Evolutionary conservation across 768 basidiomycete species (phyloP), one percentile per base, ranked within the genome.

Genomic region (Pseudohyphozyma bogoriensis): DNA sequence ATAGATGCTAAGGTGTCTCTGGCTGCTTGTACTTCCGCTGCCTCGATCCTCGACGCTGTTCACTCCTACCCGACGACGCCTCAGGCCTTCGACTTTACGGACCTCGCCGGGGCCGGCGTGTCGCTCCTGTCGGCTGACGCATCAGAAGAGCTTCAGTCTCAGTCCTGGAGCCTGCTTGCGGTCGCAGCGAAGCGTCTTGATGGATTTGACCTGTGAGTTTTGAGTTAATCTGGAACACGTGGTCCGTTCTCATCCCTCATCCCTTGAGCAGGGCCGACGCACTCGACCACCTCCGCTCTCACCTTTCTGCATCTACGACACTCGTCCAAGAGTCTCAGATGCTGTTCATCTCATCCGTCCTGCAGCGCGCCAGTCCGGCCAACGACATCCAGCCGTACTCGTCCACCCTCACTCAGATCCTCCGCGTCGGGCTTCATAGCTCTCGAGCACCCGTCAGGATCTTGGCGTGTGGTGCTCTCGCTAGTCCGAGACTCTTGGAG

Each of bases 271-370:
- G 54, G 39, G 28, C 53, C 10, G 8, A 16, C 16, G n/a, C 32
- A 4, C 36, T 55, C 32, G 11, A n/a, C 8, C 37, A 6, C 26
- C 54, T 51, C 3, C 6, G 37, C 13, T 8, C 24, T 1, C 20
- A 10, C 26, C 51, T 47, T 42, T 18, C 36, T 1, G 2, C 26
- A 12, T 4, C 29, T 7, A 24, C 58, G 0, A 2, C 39, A 44
- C 4, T 44, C 9, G 7, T 42, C 1, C 61, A 62, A 26, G 44
- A 35, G n/a, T 58, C 58, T 0, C 58, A 42, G 4, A 35, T 51
- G 50, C 10, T 20, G 28, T 51, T 59, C 46, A 24, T 64, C 37
- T n/a, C 39, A 50, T 20, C 63, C 6, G 46, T 64, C 49, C 4
- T 1, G 37, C 15, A 4, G 36, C n/a, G 1, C 36, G 11, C 22